Evolutionary conservation across 2,329 filamentous ascomycete genomes (phyloP).

Genomic region (Penicillium sp.): DNA sequence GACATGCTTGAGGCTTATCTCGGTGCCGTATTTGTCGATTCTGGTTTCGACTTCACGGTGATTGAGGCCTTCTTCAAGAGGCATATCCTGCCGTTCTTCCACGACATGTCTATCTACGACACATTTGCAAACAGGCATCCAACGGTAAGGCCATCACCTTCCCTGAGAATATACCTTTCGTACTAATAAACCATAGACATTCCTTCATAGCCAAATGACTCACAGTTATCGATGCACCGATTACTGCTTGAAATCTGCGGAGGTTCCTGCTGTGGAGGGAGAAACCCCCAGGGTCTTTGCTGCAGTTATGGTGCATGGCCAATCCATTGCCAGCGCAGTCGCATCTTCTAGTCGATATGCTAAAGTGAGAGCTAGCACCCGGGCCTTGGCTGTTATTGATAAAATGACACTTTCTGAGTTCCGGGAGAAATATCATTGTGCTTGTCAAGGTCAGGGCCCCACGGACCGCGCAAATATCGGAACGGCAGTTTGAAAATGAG

Average conservation of each 20-base stretch:
- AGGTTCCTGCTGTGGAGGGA: slow-evolving; percentile 48
- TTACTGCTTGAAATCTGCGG: slow-evolving; percentile 50
- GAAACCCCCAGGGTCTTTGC: slow-evolving; percentile 57
- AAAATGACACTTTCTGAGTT: slow-evolving; percentile 59
- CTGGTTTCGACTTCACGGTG: slow-evolving; percentile 69
- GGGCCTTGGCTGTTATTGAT: slow-evolving; percentile 44
- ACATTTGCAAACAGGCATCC: slow-evolving; percentile 84
- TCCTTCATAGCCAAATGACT: slow-evolving; percentile 63
- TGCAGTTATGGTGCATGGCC: slow-evolving; percentile 72
- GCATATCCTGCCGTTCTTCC: slow-evolving; percentile 74
- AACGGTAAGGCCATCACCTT: slow-evolving; percentile 45
- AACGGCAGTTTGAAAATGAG: slow-evolving; percentile 28
- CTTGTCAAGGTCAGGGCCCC: slow-evolving; percentile 49
- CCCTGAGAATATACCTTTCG: not conserved
- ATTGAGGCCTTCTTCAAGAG: slow-evolving; percentile 75
- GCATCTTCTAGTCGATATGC: slow-evolving; percentile 69
- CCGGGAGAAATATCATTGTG: slow-evolving; percentile 58
- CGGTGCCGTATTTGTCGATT: slow-evolving; percentile 89
- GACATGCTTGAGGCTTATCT: slow-evolving; percentile 88
- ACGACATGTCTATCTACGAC: slow-evolving; percentile 84
- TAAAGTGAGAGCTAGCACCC: slow-evolving; percentile 56
- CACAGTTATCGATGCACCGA: slow-evolving; percentile 64
- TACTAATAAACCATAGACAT: slow-evolving; percentile 50
- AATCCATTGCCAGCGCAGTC: slow-evolving; percentile 61
- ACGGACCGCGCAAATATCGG: slow-evolving; percentile 22